Evolutionary conservation across 257 asterid genomes (phyloP).

Genomic region (Solanum piurae): DNA sequence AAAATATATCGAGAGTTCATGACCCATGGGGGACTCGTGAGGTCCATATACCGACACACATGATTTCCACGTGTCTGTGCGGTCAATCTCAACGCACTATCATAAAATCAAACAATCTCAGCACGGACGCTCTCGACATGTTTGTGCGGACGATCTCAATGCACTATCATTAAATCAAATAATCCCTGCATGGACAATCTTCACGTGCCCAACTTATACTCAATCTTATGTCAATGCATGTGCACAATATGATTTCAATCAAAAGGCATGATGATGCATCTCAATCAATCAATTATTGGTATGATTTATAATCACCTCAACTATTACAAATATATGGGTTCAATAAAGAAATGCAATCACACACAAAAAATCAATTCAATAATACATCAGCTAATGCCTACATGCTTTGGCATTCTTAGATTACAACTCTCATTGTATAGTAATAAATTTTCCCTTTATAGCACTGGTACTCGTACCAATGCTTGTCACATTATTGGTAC

Average conservation of each 20-base stretch:
- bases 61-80: background rate
- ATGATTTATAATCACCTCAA: too few relatives aligned
- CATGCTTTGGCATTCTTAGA: background rate
- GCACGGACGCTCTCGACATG: background rate
- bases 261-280: background rate
- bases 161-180: too few relatives aligned
- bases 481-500: background rate
- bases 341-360: background rate
- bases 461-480: background rate
- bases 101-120: too few relatives aligned
- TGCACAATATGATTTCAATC: background rate
- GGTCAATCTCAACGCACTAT: background rate
- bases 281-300: too few relatives aligned
- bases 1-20: background rate
- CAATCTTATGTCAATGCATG: background rate
- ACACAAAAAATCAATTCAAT: too few relatives aligned
- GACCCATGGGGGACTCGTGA: background rate
- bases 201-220: background rate
- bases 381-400: background rate
- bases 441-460: background rate
- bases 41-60: background rate
- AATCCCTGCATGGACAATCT: too few relatives aligned
- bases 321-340: background rate
- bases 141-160: too few relatives aligned
- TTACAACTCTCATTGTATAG: background rate